phyloP scores from a whole-genome alignment of 73 alveolate genomes.

The Diophrys sp. region DNA sequence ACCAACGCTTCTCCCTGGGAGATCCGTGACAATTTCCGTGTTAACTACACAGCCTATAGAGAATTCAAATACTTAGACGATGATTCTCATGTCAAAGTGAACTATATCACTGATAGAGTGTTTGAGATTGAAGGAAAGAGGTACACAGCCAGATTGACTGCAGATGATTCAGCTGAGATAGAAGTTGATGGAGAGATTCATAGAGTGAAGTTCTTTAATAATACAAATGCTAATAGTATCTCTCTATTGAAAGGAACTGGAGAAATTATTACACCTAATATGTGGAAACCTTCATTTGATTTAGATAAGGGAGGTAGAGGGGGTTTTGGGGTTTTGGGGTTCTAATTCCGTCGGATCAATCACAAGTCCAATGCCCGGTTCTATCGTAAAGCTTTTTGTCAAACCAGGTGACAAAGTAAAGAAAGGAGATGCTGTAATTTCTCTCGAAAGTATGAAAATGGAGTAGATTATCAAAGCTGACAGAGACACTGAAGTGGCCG shows the following conservation, averaged over 20 bases:
- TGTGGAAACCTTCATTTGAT: neutral
- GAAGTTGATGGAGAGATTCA: neutral
- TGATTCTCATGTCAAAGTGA: constrained; percentile 18
- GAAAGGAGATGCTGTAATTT: constrained; percentile 57
- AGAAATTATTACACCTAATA: neutral
- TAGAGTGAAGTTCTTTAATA: neutral
- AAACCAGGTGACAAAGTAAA: constrained; percentile 70
- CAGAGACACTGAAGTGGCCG: constrained; percentile 31
- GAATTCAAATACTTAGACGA: constrained; percentile 16
- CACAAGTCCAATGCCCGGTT: constrained; percentile 85
- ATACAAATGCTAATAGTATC: neutral
- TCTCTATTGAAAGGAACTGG: neutral
- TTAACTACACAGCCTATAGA: constrained; percentile 36
- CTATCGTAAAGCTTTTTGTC: constrained; percentile 63
- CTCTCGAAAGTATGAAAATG: constrained; percentile 76
- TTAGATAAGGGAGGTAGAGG: neutral
- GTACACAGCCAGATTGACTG: neutral
- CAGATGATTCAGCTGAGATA: neutral
- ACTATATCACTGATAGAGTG: constrained; percentile 29
- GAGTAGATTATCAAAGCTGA: constrained; percentile 73
- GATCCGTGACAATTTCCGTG: constrained; percentile 35
- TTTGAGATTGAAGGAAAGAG: constrained; percentile 22
- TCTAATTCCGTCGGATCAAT: constrained; percentile 30
- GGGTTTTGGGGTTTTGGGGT: constrained; percentile 6
- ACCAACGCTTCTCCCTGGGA: constrained; percentile 29